phyloP scores from a whole-genome alignment of 768 basidiomycete species.

The Suillus sp. region DNA sequence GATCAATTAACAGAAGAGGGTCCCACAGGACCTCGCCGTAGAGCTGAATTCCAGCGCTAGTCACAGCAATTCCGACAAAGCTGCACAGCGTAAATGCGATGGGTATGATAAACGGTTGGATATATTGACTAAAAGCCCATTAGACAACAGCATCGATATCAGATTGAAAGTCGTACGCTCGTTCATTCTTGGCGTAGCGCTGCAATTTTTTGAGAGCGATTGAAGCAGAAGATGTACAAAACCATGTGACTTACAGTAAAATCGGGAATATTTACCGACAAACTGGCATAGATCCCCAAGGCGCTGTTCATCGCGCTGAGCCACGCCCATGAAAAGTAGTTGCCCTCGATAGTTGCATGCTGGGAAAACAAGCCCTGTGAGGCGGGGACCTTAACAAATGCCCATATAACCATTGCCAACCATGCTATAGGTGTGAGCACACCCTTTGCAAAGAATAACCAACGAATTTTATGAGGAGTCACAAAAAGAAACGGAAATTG shows the following conservation, averaged over 20 bases:
- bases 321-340: conserved; percentile 72
- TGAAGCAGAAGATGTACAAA: not conserved
- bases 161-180: conserved; percentile 46
- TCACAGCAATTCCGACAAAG: conserved; percentile 80
- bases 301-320: conserved; percentile 76
- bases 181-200: conserved; percentile 74
- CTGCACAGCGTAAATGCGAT: conserved; percentile 73
- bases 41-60: conserved; percentile 69
- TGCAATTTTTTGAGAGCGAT: conserved; percentile 26
- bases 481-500: conserved; percentile 77
- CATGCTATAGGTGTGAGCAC: conserved; percentile 65
- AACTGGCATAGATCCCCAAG: conserved; percentile 70
- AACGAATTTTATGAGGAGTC: conserved; percentile 76
- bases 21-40: conserved; percentile 78
- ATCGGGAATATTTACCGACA: conserved; percentile 83
- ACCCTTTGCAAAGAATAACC: conserved; percentile 73
- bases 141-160: not conserved
- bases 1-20: conserved; percentile 71
- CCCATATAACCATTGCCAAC: conserved; percentile 78
- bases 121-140: conserved; percentile 53
- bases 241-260: conserved; percentile 52
- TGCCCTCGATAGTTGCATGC: conserved; percentile 55
- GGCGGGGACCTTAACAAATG: conserved; percentile 65
- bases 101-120: conserved; percentile 81
- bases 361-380: conserved; percentile 58